Percentiles rank a stretch among this genome's conserved stretches.
Evolutionary conservation across 108 stramenopile genomes (phyloP).

Genomic region (Fragilaria crotonensis): DNA sequence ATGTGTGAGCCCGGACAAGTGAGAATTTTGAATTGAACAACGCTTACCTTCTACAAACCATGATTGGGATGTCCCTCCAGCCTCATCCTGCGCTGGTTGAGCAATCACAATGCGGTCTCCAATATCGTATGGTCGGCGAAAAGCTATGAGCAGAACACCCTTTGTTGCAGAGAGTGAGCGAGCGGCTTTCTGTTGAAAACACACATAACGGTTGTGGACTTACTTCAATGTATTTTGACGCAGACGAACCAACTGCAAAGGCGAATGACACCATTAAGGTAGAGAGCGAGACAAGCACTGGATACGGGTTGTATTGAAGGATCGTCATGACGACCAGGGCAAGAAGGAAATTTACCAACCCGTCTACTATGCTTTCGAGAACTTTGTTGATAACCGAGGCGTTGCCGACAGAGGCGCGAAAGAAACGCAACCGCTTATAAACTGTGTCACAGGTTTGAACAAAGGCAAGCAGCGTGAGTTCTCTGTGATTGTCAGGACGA

Average conservation of each 20-base stretch:
- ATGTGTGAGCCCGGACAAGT: background rate
- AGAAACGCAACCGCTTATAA: constrained; percentile 51
- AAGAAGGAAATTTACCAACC: constrained; percentile 47
- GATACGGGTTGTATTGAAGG: constrained; percentile 65
- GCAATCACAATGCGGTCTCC: constrained; percentile 75
- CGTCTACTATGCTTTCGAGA: constrained; percentile 54
- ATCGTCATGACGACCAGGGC: constrained; percentile 37
- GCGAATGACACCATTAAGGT: constrained; percentile 63
- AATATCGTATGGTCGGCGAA: constrained; percentile 69
- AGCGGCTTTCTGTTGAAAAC: background rate
- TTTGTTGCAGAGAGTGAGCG: constrained; percentile 1
- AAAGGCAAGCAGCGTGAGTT: constrained; percentile 50
- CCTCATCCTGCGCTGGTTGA: constrained; percentile 16
- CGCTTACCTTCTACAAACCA: constrained; percentile 77
- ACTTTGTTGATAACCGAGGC: constrained; percentile 66
- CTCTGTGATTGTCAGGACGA: constrained; percentile 30
- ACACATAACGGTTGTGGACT: background rate
- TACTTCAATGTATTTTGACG: constrained; percentile 59
- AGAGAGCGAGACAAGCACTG: constrained; percentile 57
- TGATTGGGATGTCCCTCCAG: constrained; percentile 25
- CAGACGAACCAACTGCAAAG: constrained; percentile 65
- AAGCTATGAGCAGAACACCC: constrained; percentile 64
- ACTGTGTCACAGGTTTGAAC: constrained; percentile 45
- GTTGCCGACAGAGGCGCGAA: constrained; percentile 46
- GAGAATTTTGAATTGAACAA: background rate